phyloP scores from a whole-genome alignment of 768 basidiomycete genomes.

The Gymnopilus junonius region DNA sequence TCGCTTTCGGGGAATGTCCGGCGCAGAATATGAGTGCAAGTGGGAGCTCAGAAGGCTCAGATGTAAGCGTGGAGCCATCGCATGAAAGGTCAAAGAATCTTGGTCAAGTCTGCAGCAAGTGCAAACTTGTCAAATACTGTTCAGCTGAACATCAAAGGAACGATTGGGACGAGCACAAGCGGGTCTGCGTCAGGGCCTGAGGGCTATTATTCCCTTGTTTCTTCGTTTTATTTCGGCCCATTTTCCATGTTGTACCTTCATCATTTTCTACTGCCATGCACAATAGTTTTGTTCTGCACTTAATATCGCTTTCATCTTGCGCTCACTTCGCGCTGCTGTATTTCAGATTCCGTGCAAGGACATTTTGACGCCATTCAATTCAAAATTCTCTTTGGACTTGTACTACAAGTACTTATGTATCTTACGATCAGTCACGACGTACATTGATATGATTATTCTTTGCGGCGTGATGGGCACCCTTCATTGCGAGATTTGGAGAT shows the following conservation, averaged over 20 bases:
- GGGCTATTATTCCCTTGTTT: neutral
- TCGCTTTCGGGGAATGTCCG: constrained; percentile 57
- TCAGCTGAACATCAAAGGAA: constrained; percentile 73
- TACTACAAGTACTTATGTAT: neutral
- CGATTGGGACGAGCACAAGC: constrained; percentile 80
- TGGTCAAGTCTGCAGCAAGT: constrained; percentile 76
- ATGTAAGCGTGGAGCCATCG: constrained; percentile 21
- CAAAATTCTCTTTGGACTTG: constrained; percentile 1
- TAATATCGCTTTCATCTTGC: neutral
- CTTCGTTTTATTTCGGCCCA: neutral
- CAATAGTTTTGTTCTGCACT: neutral
- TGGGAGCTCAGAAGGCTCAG: constrained; percentile 34
- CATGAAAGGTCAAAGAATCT: constrained; percentile 30
- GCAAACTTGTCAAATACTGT: constrained; percentile 80
- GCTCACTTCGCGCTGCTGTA: constrained; percentile 1
- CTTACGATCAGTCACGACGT: neutral
- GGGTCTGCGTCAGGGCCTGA: constrained; percentile 53
- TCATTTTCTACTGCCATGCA: neutral
- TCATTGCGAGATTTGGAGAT: neutral
- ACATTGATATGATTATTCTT: neutral
- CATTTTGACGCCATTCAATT: neutral
- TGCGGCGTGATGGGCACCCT: neutral
- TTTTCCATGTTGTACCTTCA: neutral
- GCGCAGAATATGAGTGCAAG: constrained; percentile 21
- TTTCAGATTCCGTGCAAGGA: neutral